Evolutionary conservation across 495 filamentous ascomycete genomes (phyloP).

Genomic region (Gamarada debralockiae): DNA sequence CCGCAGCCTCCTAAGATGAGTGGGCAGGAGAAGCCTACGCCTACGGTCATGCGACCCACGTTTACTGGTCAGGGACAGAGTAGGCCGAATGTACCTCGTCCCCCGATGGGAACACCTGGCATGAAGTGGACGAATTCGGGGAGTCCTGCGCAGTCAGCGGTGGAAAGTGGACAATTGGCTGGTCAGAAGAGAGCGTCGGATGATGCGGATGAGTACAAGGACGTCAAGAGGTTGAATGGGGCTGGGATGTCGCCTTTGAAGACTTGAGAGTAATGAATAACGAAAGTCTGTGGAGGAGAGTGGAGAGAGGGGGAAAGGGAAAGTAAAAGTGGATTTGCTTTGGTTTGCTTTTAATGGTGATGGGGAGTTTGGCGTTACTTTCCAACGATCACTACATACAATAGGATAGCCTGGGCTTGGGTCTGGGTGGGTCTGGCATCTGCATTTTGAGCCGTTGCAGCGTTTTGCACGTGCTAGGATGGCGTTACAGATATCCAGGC

Average conservation of each 20-base stretch:
- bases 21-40: slow-evolving; percentile 4
- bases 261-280: slow-evolving; percentile 7
- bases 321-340: background rate
- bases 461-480: background rate
- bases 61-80: slow-evolving; percentile 20
- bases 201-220: slow-evolving; percentile 20
- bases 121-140: slow-evolving; percentile 18
- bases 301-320: background rate
- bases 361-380: background rate
- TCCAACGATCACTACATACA: background rate
- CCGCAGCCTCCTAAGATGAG: slow-evolving; percentile 3
- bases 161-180: slow-evolving; percentile 10
- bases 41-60: slow-evolving; percentile 18
- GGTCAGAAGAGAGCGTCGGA: slow-evolving; percentile 22
- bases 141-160: slow-evolving; percentile 9
- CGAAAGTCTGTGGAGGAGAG: background rate
- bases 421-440: slow-evolving; percentile 2
- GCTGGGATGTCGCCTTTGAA: slow-evolving; percentile 21
- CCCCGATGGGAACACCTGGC: slow-evolving; percentile 23
- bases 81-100: slow-evolving; percentile 21
- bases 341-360: background rate
- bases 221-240: slow-evolving; percentile 19
- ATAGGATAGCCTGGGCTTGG: background rate
- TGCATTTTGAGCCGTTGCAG: background rate
- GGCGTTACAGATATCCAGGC: slow-evolving; percentile 11